Evolutionary conservation across 129 eudicot species (phyloP).

Genomic region (Ambrosia trifida): DNA sequence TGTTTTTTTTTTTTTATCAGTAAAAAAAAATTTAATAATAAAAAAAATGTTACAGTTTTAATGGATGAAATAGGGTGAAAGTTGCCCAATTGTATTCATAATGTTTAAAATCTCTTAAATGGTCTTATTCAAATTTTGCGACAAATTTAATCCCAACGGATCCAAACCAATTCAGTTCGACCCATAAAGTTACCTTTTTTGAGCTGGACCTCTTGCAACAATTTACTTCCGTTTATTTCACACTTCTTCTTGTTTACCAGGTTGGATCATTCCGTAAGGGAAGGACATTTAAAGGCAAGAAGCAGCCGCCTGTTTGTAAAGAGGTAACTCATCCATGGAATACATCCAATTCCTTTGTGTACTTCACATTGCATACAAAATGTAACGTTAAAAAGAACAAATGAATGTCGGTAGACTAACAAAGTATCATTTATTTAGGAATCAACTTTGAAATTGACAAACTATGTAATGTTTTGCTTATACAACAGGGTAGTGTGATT

Average conservation of each 20-base stretch:
- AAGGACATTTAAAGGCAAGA: slow-evolving; percentile 58
- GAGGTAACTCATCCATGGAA: slow-evolving; percentile 40
- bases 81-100: background rate
- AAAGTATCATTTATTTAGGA: background rate
- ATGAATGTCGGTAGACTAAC: background rate
- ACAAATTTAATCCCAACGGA: background rate
- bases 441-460: background rate
- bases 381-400: background rate
- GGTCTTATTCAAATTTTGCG: background rate
- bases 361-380: background rate
- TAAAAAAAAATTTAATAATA: too few species aligned
- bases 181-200: background rate
- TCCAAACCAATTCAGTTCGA: background rate
- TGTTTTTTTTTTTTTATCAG: too few species aligned
- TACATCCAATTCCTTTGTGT: background rate
- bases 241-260: slow-evolving; percentile 31
- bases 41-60: background rate
- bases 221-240: background rate
- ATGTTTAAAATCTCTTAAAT: background rate
- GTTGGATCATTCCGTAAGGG: slow-evolving; percentile 75
- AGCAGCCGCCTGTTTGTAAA: slow-evolving; percentile 60
- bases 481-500: slow-evolving; percentile 59
- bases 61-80: background rate
- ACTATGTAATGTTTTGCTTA: background rate
- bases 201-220: background rate